These are phyloP conservation scores for Calocybe gangraenosa DNA, from an alignment of 768 basidiomycete genomes.

Conservation along the genomic window DNA sequence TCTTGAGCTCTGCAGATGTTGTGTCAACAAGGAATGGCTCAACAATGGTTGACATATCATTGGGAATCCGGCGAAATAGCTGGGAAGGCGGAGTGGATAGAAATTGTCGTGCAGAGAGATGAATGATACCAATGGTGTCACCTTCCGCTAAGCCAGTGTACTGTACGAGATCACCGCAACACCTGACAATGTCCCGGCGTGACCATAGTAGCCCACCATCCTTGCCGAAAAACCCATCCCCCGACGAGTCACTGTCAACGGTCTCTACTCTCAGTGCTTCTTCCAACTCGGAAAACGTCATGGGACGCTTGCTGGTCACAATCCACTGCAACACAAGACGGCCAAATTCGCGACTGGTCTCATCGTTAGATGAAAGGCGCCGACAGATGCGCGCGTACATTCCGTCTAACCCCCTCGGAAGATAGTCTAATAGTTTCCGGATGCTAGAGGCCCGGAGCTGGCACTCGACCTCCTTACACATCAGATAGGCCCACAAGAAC, in stretches of 20 bases:
- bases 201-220: neutral
- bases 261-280: neutral
- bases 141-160: neutral
- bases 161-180: neutral
- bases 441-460: neutral
- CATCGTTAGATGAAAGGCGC: neutral
- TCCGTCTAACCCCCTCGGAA: neutral
- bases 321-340: constrained; percentile 1
- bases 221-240: neutral
- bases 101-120: neutral
- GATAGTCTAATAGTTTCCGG: neutral
- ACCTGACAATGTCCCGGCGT: neutral
- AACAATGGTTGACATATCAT: neutral
- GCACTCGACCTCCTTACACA: constrained; percentile 1
- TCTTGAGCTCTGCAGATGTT: neutral
- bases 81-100: neutral
- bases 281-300: neutral
- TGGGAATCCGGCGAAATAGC: neutral
- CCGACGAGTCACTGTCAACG: neutral
- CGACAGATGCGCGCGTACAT: constrained; percentile 1
- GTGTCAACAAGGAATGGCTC: neutral
- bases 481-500: constrained; percentile 5
- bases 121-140: neutral
- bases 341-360: constrained; percentile 2
- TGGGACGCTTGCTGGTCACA: neutral